Evolutionary conservation across 352 stramenopile species (phyloP), one percentile per base, ranked within the genome.

Genomic region (Phytophthora hybrid): DNA sequence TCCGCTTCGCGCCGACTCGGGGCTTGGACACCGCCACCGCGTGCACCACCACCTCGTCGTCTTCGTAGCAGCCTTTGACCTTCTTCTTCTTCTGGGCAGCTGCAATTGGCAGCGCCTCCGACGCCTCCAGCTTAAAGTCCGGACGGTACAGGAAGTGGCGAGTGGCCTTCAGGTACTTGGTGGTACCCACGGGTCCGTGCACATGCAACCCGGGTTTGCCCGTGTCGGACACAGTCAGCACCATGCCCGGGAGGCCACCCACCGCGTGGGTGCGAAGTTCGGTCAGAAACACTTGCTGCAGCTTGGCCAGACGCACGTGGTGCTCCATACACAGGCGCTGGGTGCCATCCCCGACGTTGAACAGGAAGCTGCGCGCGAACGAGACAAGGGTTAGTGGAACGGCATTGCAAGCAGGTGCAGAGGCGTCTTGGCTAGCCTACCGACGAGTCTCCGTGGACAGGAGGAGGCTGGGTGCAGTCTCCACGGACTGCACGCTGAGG

Each of bases 281-380:
- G 4, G 92, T 97, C 26, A 97, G 78, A 66, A 97, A 97, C 5
- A 97, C 81, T 52, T 93, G 76, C 61, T 90, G 79, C 29, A 97
- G 68, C 74, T 97, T 97, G 6, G 78, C 85, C 14, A 98, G 74
- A 16, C 91, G 88, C 66, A 97, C 83, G 76, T 95, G 88, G 79
- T 98, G 93, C 81, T 98, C 93, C 89, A 97, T 97, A 77, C 89
- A 97, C 74, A 97, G 80, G 29, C 93, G 83, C 71, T 98, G 93
- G 8, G 81, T 96, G 66, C 93, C 93, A 73, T 97, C 93, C 29
- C 92, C 90, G 11, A 96, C 92, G 62, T 98, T 97, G 69, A 98
- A 97, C 21, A 98, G 67, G 69, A 97, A 95, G n/a, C 87, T 93
- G 67, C 4, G 37, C 16, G 39, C 13, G 14, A 56, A 23, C 18